These are phyloP conservation scores for Bjerkandera adusta DNA, from an alignment of 1,284 basidiomycete species.

Conservation along the genomic window DNA sequence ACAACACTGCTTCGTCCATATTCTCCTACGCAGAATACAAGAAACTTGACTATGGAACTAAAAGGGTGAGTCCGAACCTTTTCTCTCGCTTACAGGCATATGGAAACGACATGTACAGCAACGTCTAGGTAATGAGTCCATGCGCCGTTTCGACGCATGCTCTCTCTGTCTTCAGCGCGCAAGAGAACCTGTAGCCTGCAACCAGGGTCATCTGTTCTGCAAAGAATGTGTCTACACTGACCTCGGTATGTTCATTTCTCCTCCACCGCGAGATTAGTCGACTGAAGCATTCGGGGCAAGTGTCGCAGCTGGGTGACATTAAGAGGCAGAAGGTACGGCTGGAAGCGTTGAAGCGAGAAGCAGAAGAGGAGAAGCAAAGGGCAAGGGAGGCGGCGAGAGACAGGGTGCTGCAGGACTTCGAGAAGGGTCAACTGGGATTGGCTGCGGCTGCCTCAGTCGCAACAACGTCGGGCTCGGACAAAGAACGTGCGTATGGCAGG, in stretches of 20 bases:
- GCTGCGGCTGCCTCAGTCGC: conserved; percentile 36
- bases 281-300: conserved; percentile 40
- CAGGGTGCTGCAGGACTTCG: conserved; percentile 84
- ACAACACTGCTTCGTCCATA: conserved; percentile 82
- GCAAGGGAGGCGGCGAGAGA: conserved; percentile 76
- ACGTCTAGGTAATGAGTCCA: conserved; percentile 87
- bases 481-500: conserved; percentile 33
- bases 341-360: conserved; percentile 70
- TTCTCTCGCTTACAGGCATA: conserved; percentile 2
- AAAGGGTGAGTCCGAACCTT: conserved; percentile 45
- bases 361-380: conserved; percentile 66
- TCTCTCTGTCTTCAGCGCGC: conserved; percentile 81
- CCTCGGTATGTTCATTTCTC: conserved; percentile 51
- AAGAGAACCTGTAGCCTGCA: conserved; percentile 77
- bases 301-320: conserved; percentile 88
- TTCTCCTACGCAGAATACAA: conserved; percentile 88
- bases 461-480: conserved; percentile 36
- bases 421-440: conserved; percentile 74
- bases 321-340: conserved; percentile 80
- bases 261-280: no score
- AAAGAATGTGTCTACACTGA: conserved; percentile 84
- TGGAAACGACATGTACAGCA: conserved; percentile 44
- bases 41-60: conserved; percentile 80
- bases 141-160: conserved; percentile 87
- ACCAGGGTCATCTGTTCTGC: conserved; percentile 87